Evolutionary conservation across 371 early-diverging fungal genomes (phyloP).

Genomic region (Syncephalastrum contaminatum): DNA sequence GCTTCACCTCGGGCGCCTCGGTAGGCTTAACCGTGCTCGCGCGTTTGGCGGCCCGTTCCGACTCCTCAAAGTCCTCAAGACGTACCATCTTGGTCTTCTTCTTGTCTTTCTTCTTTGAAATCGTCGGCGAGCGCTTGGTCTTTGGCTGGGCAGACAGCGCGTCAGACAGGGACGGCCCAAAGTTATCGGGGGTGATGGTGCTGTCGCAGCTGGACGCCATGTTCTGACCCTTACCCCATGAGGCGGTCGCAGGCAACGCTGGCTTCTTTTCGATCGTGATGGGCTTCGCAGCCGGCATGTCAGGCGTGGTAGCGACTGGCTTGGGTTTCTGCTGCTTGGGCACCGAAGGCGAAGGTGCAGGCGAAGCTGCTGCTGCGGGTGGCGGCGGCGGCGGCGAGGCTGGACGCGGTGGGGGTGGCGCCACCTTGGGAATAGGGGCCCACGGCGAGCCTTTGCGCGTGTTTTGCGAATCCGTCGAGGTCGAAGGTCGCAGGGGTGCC

Average conservation of each 20-base stretch:
- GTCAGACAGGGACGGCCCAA: constrained; percentile 48
- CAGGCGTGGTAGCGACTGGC: constrained; percentile 16
- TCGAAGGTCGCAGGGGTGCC: constrained; percentile 9
- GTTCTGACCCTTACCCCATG: constrained; percentile 54
- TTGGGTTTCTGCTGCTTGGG: constrained; percentile 8
- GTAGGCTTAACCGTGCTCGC: no score
- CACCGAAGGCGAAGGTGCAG: constrained; percentile 13
- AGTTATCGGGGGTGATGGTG: constrained; percentile 39
- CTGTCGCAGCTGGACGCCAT: constrained; percentile 27
- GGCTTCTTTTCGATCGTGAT: constrained; percentile 36
- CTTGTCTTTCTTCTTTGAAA: constrained; percentile 44
- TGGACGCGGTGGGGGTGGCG: constrained; percentile 24
- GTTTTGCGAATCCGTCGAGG: constrained; percentile 1
- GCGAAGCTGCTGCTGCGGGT: not conserved
- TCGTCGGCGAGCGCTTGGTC: constrained; percentile 33
- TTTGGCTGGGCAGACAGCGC: constrained; percentile 44
- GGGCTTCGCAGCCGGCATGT: constrained; percentile 17
- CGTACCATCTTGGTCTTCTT: constrained; percentile 47
- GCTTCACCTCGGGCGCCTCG: no score
- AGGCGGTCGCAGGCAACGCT: constrained; percentile 63
- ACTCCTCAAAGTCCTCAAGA: constrained; percentile 42
- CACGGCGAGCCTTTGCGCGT: constrained; percentile 18
- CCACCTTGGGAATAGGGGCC: constrained; percentile 45
- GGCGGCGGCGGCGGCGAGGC: constrained; percentile 6
- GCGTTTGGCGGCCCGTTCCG: not conserved